Evolutionary conservation across 352 stramenopile genomes (phyloP), one percentile per base, ranked within the genome.

Genomic region (Plasmopara muralis): DNA sequence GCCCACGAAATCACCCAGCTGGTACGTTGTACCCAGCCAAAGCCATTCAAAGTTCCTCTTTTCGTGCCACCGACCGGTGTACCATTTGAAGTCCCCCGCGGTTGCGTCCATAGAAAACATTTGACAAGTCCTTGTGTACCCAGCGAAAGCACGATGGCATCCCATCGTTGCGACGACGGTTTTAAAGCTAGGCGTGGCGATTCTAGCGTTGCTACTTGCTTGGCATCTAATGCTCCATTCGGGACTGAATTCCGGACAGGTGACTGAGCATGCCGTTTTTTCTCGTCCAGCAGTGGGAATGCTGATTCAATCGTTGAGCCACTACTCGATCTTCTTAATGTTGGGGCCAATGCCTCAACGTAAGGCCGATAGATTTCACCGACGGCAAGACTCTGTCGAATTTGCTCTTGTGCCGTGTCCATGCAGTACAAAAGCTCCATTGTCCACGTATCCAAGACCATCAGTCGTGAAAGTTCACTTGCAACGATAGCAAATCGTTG

Each of bases 1-100:
- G 83, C 80, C 83, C 83, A 93, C 43, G 83, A 91, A 12, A 93
- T 71, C 4, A 93, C 73, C 83, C 83, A 93, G 33, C 77, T 88
- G 34, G 68, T 88, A n/a, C 87, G 66, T 53, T 88, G 76, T 2
- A 82, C 47, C 83, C 83, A 93, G 13, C 80, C 68, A 29, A 81
- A 87, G 0, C 62, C 62, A 70, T 2, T 57, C 6, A 48, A 60
- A 1, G 57, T 57, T 5, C 57, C 62, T 35, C 53, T 33, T 55
- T 64, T 42, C 57, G 30, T 61, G 18, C 58, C 38, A 30, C 46
- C 44, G 34, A 61, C 60, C 25, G 52, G 49, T 9, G 60, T 63
- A 6, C 42, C 43, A 61, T 29, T 64, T 15, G 51, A 62, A 45
- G 49, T 62, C 31, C 68, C 70, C 4, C 77, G 68, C 9, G 83